Percentiles rank a stretch among this genome's conserved stretches.
phyloP scores from a whole-genome alignment of 495 filamentous ascomycete genomes.

The Neurospora sp. region DNA sequence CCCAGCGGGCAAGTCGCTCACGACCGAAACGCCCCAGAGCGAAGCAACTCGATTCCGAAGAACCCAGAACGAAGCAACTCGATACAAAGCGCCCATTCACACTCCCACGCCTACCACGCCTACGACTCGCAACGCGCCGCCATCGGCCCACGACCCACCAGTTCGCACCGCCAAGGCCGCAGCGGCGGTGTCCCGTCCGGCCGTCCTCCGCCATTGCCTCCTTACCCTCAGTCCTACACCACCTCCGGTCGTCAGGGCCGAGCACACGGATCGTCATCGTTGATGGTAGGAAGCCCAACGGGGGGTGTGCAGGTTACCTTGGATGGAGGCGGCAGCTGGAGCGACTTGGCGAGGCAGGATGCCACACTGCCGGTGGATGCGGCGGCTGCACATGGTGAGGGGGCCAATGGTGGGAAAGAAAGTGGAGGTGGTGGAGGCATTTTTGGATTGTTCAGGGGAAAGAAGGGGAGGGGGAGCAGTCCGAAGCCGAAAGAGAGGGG shows the following conservation, averaged over 20 bases:
- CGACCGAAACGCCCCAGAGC: neutral
- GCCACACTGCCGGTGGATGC: slow-evolving; percentile 64
- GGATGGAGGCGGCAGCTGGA: slow-evolving; percentile 82
- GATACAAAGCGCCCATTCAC: neutral
- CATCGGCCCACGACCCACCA: slow-evolving; percentile 16
- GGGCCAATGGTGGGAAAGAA: slow-evolving; percentile 16
- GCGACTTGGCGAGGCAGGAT: slow-evolving; percentile 73
- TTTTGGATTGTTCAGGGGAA: slow-evolving; percentile 78
- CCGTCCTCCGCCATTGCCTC: slow-evolving; percentile 31
- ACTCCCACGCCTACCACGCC: slow-evolving; percentile 1
- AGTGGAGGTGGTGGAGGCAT: slow-evolving; percentile 58
- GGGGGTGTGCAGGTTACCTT: slow-evolving; percentile 88
- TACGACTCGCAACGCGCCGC: slow-evolving; percentile 18
- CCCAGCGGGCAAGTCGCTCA: neutral
- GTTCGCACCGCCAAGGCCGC: neutral
- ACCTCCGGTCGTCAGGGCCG: slow-evolving; percentile 22
- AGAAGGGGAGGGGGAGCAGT: slow-evolving; percentile 82
- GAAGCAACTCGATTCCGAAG: neutral
- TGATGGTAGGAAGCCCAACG: slow-evolving; percentile 61
- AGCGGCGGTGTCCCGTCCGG: slow-evolving; percentile 8
- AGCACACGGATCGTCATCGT: slow-evolving; percentile 21
- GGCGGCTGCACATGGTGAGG: slow-evolving; percentile 35
- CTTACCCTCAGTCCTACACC: slow-evolving; percentile 40
- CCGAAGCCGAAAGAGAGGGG: slow-evolving; percentile 91
- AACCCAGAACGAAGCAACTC: neutral